Evolutionary conservation across 331 rosid genomes (phyloP), one percentile per base, ranked within the genome.

Genomic region (Prunus yedoensis): DNA sequence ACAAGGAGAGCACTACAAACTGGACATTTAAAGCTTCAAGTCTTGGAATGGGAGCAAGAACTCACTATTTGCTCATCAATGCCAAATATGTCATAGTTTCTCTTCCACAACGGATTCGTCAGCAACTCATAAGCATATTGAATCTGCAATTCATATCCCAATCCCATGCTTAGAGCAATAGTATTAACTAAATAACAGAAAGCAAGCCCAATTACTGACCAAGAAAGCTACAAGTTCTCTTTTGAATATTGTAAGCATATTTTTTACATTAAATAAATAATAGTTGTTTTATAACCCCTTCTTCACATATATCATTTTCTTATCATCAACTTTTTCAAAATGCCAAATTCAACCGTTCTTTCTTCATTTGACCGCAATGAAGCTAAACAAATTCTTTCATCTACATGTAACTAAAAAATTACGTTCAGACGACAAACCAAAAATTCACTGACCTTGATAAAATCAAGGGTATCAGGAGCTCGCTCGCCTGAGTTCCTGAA

Each of bases 121-220:
- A 94, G 90, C 90, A 94, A 80, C 83, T 94, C 99, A 41, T 89
- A 92, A 61, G 99, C 99, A 90, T 92, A 92, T 72, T 77, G 93
- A 83, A 94, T 77, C 97, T 92, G 95, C 74, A 82, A 82, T 71
- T 25, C 3, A 58, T 18, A 51, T 38, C 41, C 41, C 18, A 54
- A 45, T 8, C 53, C n/a, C 71, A 50, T 6, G 18, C 27, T 76
- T 67, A 54, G 8, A 66, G 46, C 18, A 18, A 25, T 12, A 16
- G 30, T 46, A 73, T 49, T 45, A 41, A 32, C 20, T 47, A 74
- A 71, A 63, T 75, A 64, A 58, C 35, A 53, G 10, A 65, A 25
- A 12, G 23, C 68, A 63, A 63, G 47, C 74, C 58, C 16, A 57
- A 23, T 16, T 38, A 57, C 54, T 54, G 17, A 47, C 8, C 13